Conservation (phyloP, 2,329 filamentous ascomycete genomes). For the Aureobasidium sp. region DNA sequence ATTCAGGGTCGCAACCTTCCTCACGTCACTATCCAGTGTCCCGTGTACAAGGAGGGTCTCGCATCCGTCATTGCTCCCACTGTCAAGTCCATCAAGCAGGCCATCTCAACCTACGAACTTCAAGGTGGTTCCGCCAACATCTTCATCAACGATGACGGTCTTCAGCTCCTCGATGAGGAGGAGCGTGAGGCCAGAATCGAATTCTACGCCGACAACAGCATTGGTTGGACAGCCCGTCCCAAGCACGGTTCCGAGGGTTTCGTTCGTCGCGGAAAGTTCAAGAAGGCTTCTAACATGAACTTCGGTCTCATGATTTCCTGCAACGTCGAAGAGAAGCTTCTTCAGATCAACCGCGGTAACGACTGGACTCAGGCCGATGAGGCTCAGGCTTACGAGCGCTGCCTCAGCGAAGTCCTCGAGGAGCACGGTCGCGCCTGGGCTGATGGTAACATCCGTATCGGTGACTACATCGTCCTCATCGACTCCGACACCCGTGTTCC, state of each 20-base stretch:
- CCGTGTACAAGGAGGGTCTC: conserved; percentile 81
- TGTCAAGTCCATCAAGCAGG: conserved; percentile 68
- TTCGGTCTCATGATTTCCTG: conserved; percentile 57
- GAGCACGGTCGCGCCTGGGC: conserved; percentile 53
- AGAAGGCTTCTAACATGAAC: conserved; percentile 68
- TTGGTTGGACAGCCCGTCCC: conserved; percentile 45
- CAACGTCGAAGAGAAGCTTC: conserved; percentile 55
- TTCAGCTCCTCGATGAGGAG: conserved; percentile 56
- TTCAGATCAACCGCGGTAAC: conserved; percentile 31
- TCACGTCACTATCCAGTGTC: conserved; percentile 71
- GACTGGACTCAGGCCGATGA: conserved; percentile 33
- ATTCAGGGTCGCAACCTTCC: conserved; percentile 54
- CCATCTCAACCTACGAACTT: conserved; percentile 69
- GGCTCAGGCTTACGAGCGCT: conserved; percentile 43
- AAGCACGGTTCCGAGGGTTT: conserved; percentile 47
- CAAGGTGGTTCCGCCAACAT: conserved; percentile 73
- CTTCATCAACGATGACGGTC: conserved; percentile 66
- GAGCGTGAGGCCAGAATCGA: conserved; percentile 39
- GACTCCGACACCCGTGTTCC: conserved; percentile 66
- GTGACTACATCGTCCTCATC: conserved; percentile 59
- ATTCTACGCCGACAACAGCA: conserved; percentile 45
- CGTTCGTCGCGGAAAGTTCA: conserved; percentile 57
- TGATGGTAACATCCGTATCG: conserved; percentile 54
- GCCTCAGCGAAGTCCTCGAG: conserved; percentile 44
- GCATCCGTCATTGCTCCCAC: conserved; percentile 68